Base-by-base conservation (phyloP, 371 early-diverging fungal genomes). In the Mucor saturninus region DNA sequence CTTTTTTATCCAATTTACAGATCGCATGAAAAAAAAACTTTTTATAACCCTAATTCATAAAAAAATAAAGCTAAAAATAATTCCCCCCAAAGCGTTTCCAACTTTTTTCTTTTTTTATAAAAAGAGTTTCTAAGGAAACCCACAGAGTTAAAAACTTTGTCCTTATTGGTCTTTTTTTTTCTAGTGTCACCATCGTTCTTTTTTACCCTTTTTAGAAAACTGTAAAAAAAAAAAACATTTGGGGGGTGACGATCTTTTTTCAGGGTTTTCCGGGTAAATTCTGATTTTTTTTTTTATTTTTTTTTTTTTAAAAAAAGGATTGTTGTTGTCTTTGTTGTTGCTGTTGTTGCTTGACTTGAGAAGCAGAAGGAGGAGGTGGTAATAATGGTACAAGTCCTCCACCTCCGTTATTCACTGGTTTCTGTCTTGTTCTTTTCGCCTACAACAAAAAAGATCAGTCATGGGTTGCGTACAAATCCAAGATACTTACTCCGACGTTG, bases 351-450 rank as follows among this genome's bases (percentile, higher is more conserved):
- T 77, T 82, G 2, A 82, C 78, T 67, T 82, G 79, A 38, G 77
- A 76, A 42, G 83, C 83, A 55, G 83, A 82, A 10, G 83, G 83
- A n/a, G 83, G 83, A 15, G 83, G 83, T 38, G 83, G 83, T 39
- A 82, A 53, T 38, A 82, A 67, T 15, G 83, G 83, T 7, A 82
- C 70, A 37, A 73, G 32, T 0, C 75, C 79, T 45, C 65, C 59
- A 7, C 59, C 43, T 8, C 58, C 37, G 9, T 30, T 52, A 35
- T 54, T 61, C 5, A 57, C 30, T 13, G 75, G 67, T 7, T 67
- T 67, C 38, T 71, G 73, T 64, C 71, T 68, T 37, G 69, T 65
- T 61, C 74, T 71, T 60, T 72, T 71, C 4, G 71, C 56, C 72
- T 71, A 54, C n/a, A 50, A 30, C 5, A 14, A 51, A 51, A 51